Evolutionary conservation across 2,329 filamentous ascomycete species (phyloP).

Genomic region (Purpureocillium lavendulum): DNA sequence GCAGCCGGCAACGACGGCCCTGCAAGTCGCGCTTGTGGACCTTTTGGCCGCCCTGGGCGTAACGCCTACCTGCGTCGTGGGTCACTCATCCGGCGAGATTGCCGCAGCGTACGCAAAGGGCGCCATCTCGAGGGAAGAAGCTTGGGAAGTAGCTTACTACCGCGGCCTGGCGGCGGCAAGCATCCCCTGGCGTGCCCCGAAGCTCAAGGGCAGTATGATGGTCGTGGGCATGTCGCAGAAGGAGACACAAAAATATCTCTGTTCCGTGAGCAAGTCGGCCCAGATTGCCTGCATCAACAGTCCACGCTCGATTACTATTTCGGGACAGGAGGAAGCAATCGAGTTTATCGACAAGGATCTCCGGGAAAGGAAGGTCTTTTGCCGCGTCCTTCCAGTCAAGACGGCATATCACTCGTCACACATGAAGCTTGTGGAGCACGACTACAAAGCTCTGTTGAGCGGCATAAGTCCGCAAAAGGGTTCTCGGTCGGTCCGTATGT

Average conservation of each 20-base stretch:
- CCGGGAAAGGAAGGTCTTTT: slow-evolving; percentile 20
- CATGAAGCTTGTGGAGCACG: slow-evolving; percentile 28
- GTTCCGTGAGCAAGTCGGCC: slow-evolving; percentile 9
- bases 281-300: slow-evolving; percentile 37
- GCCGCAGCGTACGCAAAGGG: slow-evolving; percentile 33
- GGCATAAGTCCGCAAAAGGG: slow-evolving; percentile 11
- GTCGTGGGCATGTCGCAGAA: slow-evolving; percentile 24
- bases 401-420: slow-evolving; percentile 37
- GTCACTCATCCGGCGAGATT: slow-evolving; percentile 39
- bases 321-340: slow-evolving; percentile 26
- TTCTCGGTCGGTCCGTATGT: slow-evolving; percentile 20
- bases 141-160: slow-evolving; percentile 33
- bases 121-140: slow-evolving; percentile 24
- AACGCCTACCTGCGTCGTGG: slow-evolving; percentile 25
- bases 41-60: slow-evolving; percentile 25
- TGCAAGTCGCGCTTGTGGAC: slow-evolving; percentile 34
- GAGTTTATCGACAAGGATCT: slow-evolving; percentile 22
- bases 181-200: slow-evolving; percentile 16
- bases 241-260: slow-evolving; percentile 19
- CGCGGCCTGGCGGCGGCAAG: slow-evolving; percentile 27
- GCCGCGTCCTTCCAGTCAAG: slow-evolving; percentile 25
- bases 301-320: slow-evolving; percentile 33
- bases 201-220: slow-evolving; percentile 31
- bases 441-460: slow-evolving; percentile 22
- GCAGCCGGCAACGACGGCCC: slow-evolving; percentile 31